These are phyloP conservation scores for Pythium vanterpoolii DNA, from an alignment of 352 stramenopile species.

Conservation along the genomic window DNA sequence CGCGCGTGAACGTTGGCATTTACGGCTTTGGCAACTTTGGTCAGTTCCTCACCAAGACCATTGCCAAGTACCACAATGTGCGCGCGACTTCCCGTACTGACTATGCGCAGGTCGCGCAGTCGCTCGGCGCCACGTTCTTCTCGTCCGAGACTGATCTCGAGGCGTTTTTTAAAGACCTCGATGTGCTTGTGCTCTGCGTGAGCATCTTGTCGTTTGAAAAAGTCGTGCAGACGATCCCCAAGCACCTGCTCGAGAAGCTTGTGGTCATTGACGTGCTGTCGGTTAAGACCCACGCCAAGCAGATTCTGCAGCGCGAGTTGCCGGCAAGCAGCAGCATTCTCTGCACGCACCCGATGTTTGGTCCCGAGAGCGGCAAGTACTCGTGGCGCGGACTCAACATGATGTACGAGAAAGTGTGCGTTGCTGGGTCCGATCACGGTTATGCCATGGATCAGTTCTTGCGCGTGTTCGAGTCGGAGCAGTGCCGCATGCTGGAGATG, in stretches of 20 bases:
- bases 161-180: slow-evolving; percentile 89
- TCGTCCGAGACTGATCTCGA: slow-evolving; percentile 64
- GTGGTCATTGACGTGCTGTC: slow-evolving; percentile 97
- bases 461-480: slow-evolving; percentile 94
- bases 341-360: slow-evolving; percentile 98
- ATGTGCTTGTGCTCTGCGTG: slow-evolving; percentile 93
- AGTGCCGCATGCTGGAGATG: slow-evolving; percentile 97
- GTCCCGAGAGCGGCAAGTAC: slow-evolving; percentile 94
- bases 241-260: slow-evolving; percentile 71
- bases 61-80: slow-evolving; percentile 90
- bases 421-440: slow-evolving; percentile 56
- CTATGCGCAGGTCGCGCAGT: slow-evolving; percentile 56
- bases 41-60: slow-evolving; percentile 96
- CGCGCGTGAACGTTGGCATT: slow-evolving; percentile 93
- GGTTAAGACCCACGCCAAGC: slow-evolving; percentile 97
- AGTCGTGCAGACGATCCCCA: slow-evolving; percentile 61
- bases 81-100: slow-evolving; percentile 85
- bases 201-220: slow-evolving; percentile 80
- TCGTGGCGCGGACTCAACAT: slow-evolving; percentile 94
- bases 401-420: slow-evolving; percentile 94
- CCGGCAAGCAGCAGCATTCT: slow-evolving; percentile 91
- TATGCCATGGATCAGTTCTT: slow-evolving; percentile 89
- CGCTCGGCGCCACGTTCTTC: slow-evolving; percentile 65
- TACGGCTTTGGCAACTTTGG: slow-evolving; percentile 97
- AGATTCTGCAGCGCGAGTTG: slow-evolving; percentile 90